Conservation (phyloP, 75 land plant species). For the Picea sitchensis region DNA sequence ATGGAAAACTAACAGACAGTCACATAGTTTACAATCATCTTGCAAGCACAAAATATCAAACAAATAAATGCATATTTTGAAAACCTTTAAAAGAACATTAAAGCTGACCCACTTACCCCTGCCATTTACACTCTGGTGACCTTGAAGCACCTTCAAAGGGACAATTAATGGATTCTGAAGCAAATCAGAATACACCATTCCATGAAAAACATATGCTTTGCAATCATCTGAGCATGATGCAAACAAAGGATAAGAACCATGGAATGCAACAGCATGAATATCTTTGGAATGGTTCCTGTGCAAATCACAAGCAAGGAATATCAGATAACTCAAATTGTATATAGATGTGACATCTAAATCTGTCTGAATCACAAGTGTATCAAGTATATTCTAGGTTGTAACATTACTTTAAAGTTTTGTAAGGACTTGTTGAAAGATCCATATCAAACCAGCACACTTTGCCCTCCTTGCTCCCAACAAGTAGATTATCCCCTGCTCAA, state of each 20-base stretch:
- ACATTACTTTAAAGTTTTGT: slow-evolving; percentile 44
- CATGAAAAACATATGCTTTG: slow-evolving; percentile 91
- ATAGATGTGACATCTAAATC: background rate
- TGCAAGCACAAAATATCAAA: background rate
- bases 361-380: background rate
- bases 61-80: background rate
- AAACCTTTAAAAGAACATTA: background rate
- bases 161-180: slow-evolving; percentile 92
- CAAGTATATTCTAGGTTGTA: too few relatives aligned
- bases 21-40: background rate
- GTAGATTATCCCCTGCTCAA: slow-evolving; percentile 80
- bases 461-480: slow-evolving; percentile 87
- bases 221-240: slow-evolving; percentile 91
- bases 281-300: slow-evolving; percentile 85
- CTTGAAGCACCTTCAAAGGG: slow-evolving; percentile 82
- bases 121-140: slow-evolving; percentile 58
- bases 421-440: slow-evolving; percentile 89
- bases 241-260: slow-evolving; percentile 84
- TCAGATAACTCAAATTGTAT: background rate
- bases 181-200: slow-evolving; percentile 98
- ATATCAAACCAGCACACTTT: slow-evolving; percentile 95
- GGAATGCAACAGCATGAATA: slow-evolving; percentile 79
- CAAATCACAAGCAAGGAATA: slow-evolving; percentile 13
- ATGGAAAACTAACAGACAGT: background rate
- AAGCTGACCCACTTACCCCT: slow-evolving; percentile 39